Evolutionary conservation across 306 rosid species (phyloP).

Genomic region (Urtica urens): DNA sequence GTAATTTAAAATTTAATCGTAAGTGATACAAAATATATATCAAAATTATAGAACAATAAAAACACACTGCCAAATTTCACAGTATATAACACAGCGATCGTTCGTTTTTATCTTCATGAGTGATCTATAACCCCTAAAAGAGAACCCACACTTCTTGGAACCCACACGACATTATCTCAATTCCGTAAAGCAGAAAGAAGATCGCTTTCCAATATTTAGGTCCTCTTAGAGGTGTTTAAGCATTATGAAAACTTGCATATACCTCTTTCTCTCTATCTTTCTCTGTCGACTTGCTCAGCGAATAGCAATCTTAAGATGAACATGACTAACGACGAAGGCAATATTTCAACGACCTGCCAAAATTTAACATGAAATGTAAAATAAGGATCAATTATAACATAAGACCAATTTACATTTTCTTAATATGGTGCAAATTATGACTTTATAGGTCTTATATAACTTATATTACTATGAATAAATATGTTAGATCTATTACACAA

Average conservation of each 20-base stretch:
- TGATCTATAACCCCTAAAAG: conserved; percentile 13
- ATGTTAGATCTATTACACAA: too few relatives aligned
- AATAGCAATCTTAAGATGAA: conserved; percentile 50
- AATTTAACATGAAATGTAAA: not conserved
- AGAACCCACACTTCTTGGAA: conserved; percentile 6
- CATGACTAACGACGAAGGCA: conserved; percentile 47
- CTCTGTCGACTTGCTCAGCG: conserved; percentile 39
- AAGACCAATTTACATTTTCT: not conserved
- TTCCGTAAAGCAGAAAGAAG: conserved; percentile 7
- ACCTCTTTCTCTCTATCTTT: not conserved
- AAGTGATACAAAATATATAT: conserved; percentile 2
- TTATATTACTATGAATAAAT: too few relatives aligned
- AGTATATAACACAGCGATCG: not conserved
- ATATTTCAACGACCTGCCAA: conserved; percentile 41
- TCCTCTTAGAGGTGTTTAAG: conserved; percentile 5
- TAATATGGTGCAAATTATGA: too few relatives aligned
- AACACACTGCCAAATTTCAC: conserved; percentile 4
- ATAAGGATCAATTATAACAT: not conserved
- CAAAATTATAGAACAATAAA: conserved; percentile 8
- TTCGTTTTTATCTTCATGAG: conserved; percentile 15
- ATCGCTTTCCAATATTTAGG: not conserved
- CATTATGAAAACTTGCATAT: conserved; percentile 5
- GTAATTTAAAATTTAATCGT: too few relatives aligned
- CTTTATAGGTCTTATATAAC: too few relatives aligned
- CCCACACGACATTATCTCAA: conserved; percentile 13